phyloP scores from a whole-genome alignment of 1,284 basidiomycete genomes.

The Fomitopsis pinicola region DNA sequence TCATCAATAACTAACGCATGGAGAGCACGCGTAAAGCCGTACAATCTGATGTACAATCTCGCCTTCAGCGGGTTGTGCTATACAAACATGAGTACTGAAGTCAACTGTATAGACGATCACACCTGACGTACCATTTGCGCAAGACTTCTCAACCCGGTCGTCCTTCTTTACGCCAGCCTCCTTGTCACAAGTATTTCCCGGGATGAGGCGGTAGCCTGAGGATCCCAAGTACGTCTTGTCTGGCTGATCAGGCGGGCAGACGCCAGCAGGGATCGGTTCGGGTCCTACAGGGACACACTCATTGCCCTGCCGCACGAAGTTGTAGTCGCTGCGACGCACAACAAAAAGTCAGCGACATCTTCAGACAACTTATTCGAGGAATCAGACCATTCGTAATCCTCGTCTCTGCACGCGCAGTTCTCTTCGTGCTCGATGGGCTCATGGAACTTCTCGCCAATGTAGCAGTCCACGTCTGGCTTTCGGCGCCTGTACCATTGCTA shows the following conservation, averaged over 20 bases:
- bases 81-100: not conserved
- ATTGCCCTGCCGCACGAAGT: constrained; percentile 71
- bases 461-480: constrained; percentile 84
- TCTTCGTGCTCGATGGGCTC: constrained; percentile 85
- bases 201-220: constrained; percentile 89
- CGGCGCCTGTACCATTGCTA: constrained; percentile 93
- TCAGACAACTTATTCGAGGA: not conserved
- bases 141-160: constrained; percentile 65
- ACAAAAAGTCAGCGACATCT: not conserved
- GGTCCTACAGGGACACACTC: constrained; percentile 81
- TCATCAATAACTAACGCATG: not conserved
- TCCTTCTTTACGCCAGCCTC: constrained; percentile 63
- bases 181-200: constrained; percentile 84
- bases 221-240: constrained; percentile 80
- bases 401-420: constrained; percentile 78
- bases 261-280: constrained; percentile 78
- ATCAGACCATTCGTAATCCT: constrained; percentile 90
- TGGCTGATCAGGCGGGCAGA: constrained; percentile 53
- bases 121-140: constrained; percentile 53
- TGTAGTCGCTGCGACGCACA: constrained; percentile 68
- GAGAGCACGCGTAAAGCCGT: not conserved
- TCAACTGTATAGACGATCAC: not conserved
- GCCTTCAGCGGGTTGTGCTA: constrained; percentile 74
- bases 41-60: constrained; percentile 68
- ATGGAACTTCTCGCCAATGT: constrained; percentile 87